Conservation (phyloP, 2,329 filamentous ascomycete species). For the Herpotrichia juniperi region DNA sequence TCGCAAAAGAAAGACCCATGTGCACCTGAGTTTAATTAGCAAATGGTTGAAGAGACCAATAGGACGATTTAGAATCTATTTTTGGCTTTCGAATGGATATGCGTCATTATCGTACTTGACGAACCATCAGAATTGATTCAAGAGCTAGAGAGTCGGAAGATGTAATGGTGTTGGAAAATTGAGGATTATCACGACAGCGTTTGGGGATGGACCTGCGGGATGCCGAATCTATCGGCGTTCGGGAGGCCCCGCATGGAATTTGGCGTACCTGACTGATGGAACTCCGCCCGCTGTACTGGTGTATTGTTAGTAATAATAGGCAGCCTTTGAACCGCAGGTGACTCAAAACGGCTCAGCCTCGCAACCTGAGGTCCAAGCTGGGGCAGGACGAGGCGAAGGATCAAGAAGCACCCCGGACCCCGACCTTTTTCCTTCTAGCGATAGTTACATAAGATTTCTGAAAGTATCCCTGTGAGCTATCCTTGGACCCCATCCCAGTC, state of each 20-base stretch:
- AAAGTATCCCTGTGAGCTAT: slow-evolving; percentile 1
- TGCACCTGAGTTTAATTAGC: neutral
- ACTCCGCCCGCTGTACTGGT: neutral
- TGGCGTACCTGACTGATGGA: neutral
- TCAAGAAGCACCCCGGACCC: slow-evolving; percentile 5
- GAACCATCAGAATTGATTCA: neutral
- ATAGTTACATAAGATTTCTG: slow-evolving; percentile 8
- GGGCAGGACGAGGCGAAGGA: slow-evolving; percentile 9
- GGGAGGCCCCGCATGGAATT: neutral
- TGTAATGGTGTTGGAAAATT: neutral
- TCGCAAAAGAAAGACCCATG: neutral
- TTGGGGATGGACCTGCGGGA: neutral
- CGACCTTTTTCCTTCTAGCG: slow-evolving; percentile 2
- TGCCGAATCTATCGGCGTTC: neutral
- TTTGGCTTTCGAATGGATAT: neutral
- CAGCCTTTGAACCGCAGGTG: neutral
- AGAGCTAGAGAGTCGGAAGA: neutral
- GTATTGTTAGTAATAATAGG: neutral
- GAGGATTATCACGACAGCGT: neutral
- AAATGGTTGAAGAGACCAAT: neutral
- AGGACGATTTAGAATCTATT: neutral
- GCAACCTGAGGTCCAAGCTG: neutral
- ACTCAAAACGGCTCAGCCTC: slow-evolving; percentile 1
- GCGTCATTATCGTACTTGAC: neutral
- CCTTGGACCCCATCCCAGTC: neutral